These are phyloP conservation scores for Periconia macrospinosa DNA, from an alignment of 2,329 filamentous ascomycete species.

Conservation along the genomic window DNA sequence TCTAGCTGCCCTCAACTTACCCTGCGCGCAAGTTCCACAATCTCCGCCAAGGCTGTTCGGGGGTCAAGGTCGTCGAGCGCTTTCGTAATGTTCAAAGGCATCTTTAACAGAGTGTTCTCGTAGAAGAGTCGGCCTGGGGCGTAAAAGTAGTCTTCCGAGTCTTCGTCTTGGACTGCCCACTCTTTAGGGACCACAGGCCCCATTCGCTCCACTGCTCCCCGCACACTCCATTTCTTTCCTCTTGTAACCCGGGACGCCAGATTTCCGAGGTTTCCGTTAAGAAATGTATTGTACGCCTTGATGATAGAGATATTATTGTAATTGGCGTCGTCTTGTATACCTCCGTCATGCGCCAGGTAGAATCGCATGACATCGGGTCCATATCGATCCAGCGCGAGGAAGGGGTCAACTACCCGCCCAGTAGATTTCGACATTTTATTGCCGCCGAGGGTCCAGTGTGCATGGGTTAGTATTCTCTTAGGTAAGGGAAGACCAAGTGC, in stretches of 20 bases:
- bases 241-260: conserved; percentile 71
- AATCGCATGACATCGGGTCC: conserved; percentile 86
- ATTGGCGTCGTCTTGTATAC: conserved; percentile 74
- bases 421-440: conserved; percentile 96
- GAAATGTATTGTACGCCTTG: conserved; percentile 74
- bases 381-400: conserved; percentile 86
- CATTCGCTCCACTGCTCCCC: conserved; percentile 56
- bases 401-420: conserved; percentile 93
- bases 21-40: conserved; percentile 30
- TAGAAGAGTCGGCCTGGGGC: conserved; percentile 33
- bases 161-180: conserved; percentile 11
- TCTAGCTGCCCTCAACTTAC: conserved; percentile 20
- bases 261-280: conserved; percentile 81
- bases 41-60: conserved; percentile 24
- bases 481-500: conserved; percentile 80
- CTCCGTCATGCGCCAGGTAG: conserved; percentile 81
- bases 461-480: conserved; percentile 80
- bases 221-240: conserved; percentile 69
- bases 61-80: conserved; percentile 32
- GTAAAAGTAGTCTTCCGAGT: background rate
- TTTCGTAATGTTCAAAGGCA: conserved; percentile 22
- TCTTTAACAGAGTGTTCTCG: conserved; percentile 41
- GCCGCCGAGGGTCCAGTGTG: conserved; percentile 90
- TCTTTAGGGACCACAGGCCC: conserved; percentile 27
- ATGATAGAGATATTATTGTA: conserved; percentile 82